A percentile compares a stretch with the other conserved stretches of the same genome.
Evolutionary conservation across 2,329 filamentous ascomycete genomes (phyloP).

Genomic region (Talaromyces sp.): DNA sequence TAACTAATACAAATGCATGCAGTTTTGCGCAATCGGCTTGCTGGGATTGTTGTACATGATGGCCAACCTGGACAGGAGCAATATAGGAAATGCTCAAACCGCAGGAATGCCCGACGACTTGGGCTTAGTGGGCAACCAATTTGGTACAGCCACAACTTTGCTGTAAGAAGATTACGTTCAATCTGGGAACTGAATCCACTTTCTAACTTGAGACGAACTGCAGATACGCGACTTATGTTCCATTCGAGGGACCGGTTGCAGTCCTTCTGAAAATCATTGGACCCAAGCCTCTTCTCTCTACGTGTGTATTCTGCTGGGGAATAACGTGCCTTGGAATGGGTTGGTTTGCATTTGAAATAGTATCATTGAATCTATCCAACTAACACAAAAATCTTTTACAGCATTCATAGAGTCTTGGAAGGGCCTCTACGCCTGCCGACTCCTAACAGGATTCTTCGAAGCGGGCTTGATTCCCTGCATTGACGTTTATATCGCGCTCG

Average conservation of each 20-base stretch:
- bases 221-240: slow-evolving; percentile 15
- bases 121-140: slow-evolving; percentile 42
- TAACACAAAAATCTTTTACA: not conserved
- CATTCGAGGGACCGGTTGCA: slow-evolving; percentile 15
- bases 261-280: slow-evolving; percentile 14
- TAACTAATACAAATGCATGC: slow-evolving; percentile 14
- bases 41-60: slow-evolving; percentile 21
- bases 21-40: slow-evolving; percentile 20
- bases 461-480: slow-evolving; percentile 26
- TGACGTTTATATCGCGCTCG: slow-evolving; percentile 12
- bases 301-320: slow-evolving; percentile 14
- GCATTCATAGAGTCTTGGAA: slow-evolving; percentile 33
- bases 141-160: slow-evolving; percentile 29
- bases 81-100: slow-evolving; percentile 53
- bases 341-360: slow-evolving; percentile 12
- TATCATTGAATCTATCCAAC: slow-evolving; percentile 4
- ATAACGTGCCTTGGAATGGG: slow-evolving; percentile 12
- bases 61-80: slow-evolving; percentile 35
- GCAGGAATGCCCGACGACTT: slow-evolving; percentile 49
- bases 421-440: slow-evolving; percentile 30
- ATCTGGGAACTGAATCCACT: slow-evolving; percentile 4
- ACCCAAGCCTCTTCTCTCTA: slow-evolving; percentile 13
- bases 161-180: slow-evolving; percentile 8
- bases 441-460: slow-evolving; percentile 26
- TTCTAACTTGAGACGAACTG: not conserved